phyloP scores from a whole-genome alignment of 495 filamentous ascomycete species.

The Annulohypoxylon bovei region DNA sequence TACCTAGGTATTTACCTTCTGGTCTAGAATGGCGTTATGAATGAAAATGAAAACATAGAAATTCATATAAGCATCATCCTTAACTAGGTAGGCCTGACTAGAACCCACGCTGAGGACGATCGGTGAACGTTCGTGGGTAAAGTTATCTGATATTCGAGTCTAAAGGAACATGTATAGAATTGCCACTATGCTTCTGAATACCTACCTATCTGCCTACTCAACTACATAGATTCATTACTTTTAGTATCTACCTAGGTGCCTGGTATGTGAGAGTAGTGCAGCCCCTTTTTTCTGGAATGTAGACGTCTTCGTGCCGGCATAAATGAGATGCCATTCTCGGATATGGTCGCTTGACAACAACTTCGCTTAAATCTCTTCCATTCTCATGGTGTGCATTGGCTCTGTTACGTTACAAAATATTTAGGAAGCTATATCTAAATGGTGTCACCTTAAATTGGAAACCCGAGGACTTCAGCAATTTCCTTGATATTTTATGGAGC shows the following conservation, averaged over 20 bases:
- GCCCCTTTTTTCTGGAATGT: neutral
- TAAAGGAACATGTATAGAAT: no score
- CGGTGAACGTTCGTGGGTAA: no score
- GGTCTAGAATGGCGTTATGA: constrained; percentile 10
- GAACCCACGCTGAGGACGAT: no score
- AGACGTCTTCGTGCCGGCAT: neutral
- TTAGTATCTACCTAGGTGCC: no score
- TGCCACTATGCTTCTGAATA: no score
- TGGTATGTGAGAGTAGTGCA: neutral
- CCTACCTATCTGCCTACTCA: neutral
- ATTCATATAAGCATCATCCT: neutral
- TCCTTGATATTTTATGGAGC: constrained; percentile 4
- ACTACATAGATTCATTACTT: no score
- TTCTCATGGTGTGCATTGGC: neutral
- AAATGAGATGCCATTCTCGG: neutral
- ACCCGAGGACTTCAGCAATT: neutral
- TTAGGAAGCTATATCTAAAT: neutral
- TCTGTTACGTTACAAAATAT: neutral
- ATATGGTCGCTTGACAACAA: no score
- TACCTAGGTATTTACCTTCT: constrained; percentile 7
- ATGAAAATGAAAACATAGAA: constrained; percentile 14
- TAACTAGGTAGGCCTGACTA: no score
- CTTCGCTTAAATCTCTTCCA: neutral
- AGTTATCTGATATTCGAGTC: no score
- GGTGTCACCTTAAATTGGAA: neutral